Evolutionary conservation across 129 eudicot species (phyloP), one percentile per base, ranked within the genome.

Genomic region (Logfia minima): DNA sequence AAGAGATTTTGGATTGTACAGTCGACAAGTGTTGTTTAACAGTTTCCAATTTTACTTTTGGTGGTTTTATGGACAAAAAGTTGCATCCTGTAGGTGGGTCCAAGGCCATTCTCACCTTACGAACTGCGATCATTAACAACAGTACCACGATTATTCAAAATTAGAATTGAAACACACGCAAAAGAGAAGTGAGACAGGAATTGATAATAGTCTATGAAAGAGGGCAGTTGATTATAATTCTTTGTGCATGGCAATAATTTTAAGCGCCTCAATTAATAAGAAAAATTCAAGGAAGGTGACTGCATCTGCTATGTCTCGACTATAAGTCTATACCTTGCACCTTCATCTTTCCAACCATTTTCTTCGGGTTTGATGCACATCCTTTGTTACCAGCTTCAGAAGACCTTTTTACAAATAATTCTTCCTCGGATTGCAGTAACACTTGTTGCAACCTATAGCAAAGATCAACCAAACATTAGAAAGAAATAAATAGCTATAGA

Each of bases 281-380:
- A 39, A 39, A 8, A 8, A 39, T 9, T 2, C 0, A 39, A 39
- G 48, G 2, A 11, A 39, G 48, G 13, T 39, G 3, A 39, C 48
- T 7, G 8, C 43, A 37, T 43, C 52, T 2, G 52, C 52, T 43
- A 60, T 63, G 71, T 62, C 56, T 48, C 17, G 66, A 71, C 62
- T 43, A 68, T 0, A 43, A 45, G n/a, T 67, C 17, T n/a, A 53
- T 85, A 91, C 95, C 97, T 91, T 91, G 95, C 61, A 91, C 95
- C 83, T 91, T 91, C 95, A 91, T 91, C 79, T 87, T 91, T 72
- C 97, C 97, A 63, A 91, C 90, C 88, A 87, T 87, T 79, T 91
- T 89, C 87, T 91, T 91, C 2, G 95, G 92, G 79, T 91, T 91
- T 28, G 86, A 73, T 18, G 87, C 79, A 66, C 81, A 66, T 71